These are phyloP conservation scores for Solanum chmielewskii DNA, from an alignment of 257 asterid genomes.

Conservation along the genomic window DNA sequence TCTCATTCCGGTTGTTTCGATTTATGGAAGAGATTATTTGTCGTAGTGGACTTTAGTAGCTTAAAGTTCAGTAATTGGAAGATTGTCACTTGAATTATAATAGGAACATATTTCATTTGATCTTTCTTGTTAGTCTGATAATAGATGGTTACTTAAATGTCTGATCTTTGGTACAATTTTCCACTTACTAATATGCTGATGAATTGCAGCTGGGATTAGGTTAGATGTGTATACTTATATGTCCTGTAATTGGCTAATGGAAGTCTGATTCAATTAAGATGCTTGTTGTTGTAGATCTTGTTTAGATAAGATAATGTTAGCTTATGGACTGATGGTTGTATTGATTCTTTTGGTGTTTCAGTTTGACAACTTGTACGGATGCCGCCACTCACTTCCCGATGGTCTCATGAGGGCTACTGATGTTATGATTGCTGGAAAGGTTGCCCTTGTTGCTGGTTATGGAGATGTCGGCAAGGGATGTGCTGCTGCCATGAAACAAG, in stretches of 20 bases:
- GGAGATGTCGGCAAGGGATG: conserved; percentile 65
- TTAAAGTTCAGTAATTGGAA: neutral
- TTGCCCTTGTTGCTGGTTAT: conserved; percentile 38
- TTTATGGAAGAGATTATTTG: neutral
- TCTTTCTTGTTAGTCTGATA: neutral
- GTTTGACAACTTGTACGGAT: conserved; percentile 63
- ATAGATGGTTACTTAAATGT: neutral
- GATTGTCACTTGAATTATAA: neutral
- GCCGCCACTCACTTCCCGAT: conserved; percentile 59
- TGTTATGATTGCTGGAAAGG: conserved; percentile 60
- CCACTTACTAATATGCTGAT: too few relatives aligned
- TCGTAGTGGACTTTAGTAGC: neutral
- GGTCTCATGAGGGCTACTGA: conserved; percentile 61
- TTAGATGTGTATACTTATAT: neutral
- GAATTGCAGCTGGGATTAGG: neutral
- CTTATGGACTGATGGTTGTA: neutral
- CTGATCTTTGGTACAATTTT: neutral
- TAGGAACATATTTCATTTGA: neutral
- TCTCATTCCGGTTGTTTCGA: neutral
- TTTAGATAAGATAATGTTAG: neutral
- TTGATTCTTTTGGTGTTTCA: neutral
- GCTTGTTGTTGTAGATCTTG: neutral
- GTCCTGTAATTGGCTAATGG: neutral
- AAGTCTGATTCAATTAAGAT: neutral
- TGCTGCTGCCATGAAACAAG: conserved; percentile 51